These are phyloP conservation scores for Penicillium cataractarum DNA, from an alignment of 495 filamentous ascomycete genomes.

Conservation along the genomic window DNA sequence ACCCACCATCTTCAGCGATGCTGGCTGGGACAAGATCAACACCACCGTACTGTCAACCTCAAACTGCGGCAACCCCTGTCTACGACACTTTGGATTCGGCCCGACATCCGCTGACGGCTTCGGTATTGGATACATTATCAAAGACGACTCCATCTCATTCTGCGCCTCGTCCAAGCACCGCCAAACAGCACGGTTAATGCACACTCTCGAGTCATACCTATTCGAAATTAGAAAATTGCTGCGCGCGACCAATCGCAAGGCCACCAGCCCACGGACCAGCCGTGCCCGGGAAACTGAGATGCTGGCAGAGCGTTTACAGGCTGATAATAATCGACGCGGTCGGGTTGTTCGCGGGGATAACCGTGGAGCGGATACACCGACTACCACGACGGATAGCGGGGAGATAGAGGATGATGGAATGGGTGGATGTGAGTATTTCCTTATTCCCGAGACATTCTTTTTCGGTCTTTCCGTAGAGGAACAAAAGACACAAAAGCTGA, in stretches of 20 bases:
- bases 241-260: conserved; percentile 62
- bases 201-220: conserved; percentile 86
- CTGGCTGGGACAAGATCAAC: conserved; percentile 93
- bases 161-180: conserved; percentile 91
- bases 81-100: conserved; percentile 95
- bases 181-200: conserved; percentile 87
- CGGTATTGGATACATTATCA: conserved; percentile 99
- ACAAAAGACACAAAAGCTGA: conserved; percentile 32
- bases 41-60: conserved; percentile 93
- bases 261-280: conserved; percentile 56
- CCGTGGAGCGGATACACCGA: conserved; percentile 54
- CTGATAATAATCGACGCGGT: conserved; percentile 45
- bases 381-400: conserved; percentile 62
- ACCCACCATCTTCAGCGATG: conserved; percentile 82
- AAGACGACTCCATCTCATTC: conserved; percentile 89
- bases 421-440: conserved; percentile 78
- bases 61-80: conserved; percentile 98
- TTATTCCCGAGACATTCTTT: conserved; percentile 4
- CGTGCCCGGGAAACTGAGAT: conserved; percentile 70
- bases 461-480: not conserved
- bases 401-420: conserved; percentile 86
- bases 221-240: conserved; percentile 86
- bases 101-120: conserved; percentile 94
- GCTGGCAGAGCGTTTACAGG: conserved; percentile 47
- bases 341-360: conserved; percentile 50